Conservation (phyloP, 257 asterid genomes). For the Solanum chiquidenum region DNA sequence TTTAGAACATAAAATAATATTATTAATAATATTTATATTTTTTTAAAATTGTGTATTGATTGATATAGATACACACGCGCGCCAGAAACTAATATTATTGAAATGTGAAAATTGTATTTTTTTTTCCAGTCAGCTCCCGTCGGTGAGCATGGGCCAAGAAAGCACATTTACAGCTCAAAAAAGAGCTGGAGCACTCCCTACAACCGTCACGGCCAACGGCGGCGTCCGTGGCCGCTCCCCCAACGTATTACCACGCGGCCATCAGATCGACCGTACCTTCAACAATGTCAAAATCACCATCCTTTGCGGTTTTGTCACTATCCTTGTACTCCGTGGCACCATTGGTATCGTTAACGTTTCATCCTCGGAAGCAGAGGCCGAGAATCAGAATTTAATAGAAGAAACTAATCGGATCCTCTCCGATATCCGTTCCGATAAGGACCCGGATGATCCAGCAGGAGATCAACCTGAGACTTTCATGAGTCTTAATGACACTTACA, state of each 20-base stretch:
- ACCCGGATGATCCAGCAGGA: constrained; percentile 33
- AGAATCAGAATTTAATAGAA: constrained; percentile 40
- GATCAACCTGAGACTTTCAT: constrained; percentile 28
- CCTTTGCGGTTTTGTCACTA: constrained; percentile 77
- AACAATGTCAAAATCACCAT: constrained; percentile 73
- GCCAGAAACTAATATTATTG: too few relatives aligned
- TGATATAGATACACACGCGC: too few relatives aligned
- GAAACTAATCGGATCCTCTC: constrained; percentile 62
- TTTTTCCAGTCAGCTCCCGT: background rate
- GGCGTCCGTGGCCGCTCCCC: constrained; percentile 34
- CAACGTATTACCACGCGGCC: constrained; percentile 38
- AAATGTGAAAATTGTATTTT: background rate
- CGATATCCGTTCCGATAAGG: constrained; percentile 69
- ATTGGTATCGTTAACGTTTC: constrained; percentile 61
- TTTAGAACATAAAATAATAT: too few relatives aligned
- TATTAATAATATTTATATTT: too few relatives aligned
- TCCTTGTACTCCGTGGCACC: constrained; percentile 82
- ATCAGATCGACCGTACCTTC: constrained; percentile 61
- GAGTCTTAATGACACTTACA: constrained; percentile 31
- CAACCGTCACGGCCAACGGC: constrained; percentile 11
- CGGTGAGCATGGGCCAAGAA: background rate
- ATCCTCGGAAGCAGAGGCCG: constrained; percentile 52
- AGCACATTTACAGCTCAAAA: background rate
- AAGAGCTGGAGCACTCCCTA: background rate
- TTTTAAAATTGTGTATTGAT: too few relatives aligned